Evolutionary conservation across 495 filamentous ascomycete genomes (phyloP), one percentile per base, ranked within the genome.

Genomic region (Penicillium egyptiacum): DNA sequence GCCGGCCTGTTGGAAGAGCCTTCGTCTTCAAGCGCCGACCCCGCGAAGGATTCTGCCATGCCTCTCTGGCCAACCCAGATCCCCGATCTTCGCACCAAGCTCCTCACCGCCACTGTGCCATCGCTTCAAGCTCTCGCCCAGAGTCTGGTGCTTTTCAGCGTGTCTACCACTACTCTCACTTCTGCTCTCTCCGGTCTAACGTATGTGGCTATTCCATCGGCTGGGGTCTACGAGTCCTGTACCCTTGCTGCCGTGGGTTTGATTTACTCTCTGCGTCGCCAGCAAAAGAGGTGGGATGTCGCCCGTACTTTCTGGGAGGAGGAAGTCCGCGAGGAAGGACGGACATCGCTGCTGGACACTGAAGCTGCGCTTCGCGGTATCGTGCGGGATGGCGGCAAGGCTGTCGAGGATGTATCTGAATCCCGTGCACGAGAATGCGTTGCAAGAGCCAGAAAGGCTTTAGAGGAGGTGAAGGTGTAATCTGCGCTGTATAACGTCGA

Each of bases 121-220:
- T 80, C 82, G 0, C 75, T 98, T 4, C 92, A 96, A 69, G 81
- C 89, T 1, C 76, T 90, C 6, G 89, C 91, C 17, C 91, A 96
- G 68, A 83, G 81, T 47, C 80, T 95, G 0, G 81, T 95, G 1
- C 68, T 96, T 35, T 83, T 88, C 66, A 87, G 87, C n/a, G 69
- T 90, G 5, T 84, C 83, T 31, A 85, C 87, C 1, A 83, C 86
- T 1, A 81, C 80, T 2, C 69, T 87, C 10, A 81, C 83, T 10
- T 81, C 81, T 5, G 81, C 82, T 3, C 79, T 96, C 14, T 85
- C 84, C 0, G 84, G 78, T 0, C 81, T 93, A 10, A 76, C 88
- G 5, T 93, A 89, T 61, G 63, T 91, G 37, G 87, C 87, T 16
- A 58, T 82, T 5, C 71, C 81, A 0, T 70, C 77, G 0, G 72